These are phyloP conservation scores for Rhododendron ovatum DNA, from an alignment of 148 eudicot species.

Conservation along the genomic window DNA sequence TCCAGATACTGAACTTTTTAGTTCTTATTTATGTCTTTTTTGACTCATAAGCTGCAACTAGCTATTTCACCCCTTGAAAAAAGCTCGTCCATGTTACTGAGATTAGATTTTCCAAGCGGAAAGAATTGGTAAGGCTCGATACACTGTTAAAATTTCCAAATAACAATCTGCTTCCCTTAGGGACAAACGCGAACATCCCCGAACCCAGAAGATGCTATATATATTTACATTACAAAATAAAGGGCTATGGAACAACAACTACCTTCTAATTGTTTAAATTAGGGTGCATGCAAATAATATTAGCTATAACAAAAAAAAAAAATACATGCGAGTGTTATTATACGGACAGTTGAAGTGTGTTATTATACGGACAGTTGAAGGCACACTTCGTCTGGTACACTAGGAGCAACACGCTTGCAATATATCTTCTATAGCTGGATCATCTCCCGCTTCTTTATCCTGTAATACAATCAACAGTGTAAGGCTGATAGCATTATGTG, in stretches of 20 bases:
- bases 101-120: not conserved
- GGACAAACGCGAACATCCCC: not conserved
- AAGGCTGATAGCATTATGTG: not conserved
- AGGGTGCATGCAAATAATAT: not conserved
- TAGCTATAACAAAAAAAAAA: not conserved
- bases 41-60: not conserved
- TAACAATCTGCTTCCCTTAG: not conserved
- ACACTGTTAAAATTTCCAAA: not conserved
- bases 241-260: not conserved
- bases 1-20: not conserved
- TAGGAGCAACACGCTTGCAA: constrained; percentile 58
- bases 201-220: not conserved
- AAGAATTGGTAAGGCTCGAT: not conserved
- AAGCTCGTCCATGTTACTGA: not conserved
- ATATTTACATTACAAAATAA: not conserved
- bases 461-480: constrained; percentile 15
- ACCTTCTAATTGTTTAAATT: not conserved
- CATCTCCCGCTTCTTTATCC: constrained; percentile 97
- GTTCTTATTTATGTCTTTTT: not conserved
- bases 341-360: not conserved
- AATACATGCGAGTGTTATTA: not conserved
- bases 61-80: not conserved
- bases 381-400: constrained; percentile 3
- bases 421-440: constrained; percentile 76
- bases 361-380: not conserved